Conservation (phyloP, 164 flowering plant genomes). For the Sedum album region DNA sequence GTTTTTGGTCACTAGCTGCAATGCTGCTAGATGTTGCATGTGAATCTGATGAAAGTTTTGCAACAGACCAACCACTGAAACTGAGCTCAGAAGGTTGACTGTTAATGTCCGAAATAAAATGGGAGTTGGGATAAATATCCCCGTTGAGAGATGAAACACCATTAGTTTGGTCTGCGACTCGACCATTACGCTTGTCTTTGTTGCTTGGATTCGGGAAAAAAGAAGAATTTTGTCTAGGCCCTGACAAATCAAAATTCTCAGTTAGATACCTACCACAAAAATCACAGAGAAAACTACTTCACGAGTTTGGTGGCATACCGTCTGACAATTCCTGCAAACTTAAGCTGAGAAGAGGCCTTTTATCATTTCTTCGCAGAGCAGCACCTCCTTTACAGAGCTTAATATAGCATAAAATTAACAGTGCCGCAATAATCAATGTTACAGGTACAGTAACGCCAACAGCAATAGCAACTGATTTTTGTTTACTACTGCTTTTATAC, state of each 20-base stretch:
- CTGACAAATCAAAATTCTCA: constrained; percentile 31
- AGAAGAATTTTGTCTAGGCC: constrained; percentile 44
- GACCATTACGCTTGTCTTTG: constrained; percentile 25
- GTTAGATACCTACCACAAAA: background rate
- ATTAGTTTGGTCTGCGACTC: constrained; percentile 18
- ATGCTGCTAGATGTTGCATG: background rate
- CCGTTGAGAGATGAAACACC: constrained; percentile 19
- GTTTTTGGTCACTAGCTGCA: constrained; percentile 9
- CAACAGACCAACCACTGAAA: background rate
- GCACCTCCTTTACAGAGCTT: too few relatives aligned
- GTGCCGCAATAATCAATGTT: constrained; percentile 42
- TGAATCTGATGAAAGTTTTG: too few relatives aligned
- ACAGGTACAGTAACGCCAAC: constrained; percentile 65
- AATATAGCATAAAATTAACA: constrained; percentile 49
- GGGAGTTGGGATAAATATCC: constrained; percentile 20
- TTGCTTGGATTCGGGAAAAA: constrained; percentile 27
- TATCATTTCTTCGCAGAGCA: constrained; percentile 52
- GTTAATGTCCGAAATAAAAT: constrained; percentile 15
- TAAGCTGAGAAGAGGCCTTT: constrained; percentile 76
- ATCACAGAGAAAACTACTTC: background rate
- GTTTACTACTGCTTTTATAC: constrained; percentile 7
- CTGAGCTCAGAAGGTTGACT: constrained; percentile 19
- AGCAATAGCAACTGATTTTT: constrained; percentile 43
- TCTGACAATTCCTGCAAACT: constrained; percentile 61
- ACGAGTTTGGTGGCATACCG: constrained; percentile 29